phyloP scores from a whole-genome alignment of 352 stramenopile genomes.

The Pythium phragmiticola region DNA sequence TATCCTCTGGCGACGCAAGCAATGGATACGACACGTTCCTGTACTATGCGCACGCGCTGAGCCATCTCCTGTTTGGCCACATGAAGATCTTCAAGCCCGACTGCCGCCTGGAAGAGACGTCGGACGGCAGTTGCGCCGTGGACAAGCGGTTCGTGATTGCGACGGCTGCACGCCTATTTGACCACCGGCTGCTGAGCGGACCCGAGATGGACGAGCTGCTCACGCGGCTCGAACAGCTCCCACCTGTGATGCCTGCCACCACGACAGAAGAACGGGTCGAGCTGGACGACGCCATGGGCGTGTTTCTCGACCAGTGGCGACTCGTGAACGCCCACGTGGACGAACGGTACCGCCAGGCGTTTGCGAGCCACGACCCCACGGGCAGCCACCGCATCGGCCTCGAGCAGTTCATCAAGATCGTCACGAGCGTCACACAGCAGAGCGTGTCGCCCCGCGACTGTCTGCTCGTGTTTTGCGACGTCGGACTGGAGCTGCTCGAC shows the following conservation, averaged over 20 bases:
- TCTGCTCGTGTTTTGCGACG: conserved; percentile 63
- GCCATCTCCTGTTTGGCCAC: conserved; percentile 60
- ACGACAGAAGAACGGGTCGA: conserved; percentile 31
- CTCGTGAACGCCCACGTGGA: conserved; percentile 46
- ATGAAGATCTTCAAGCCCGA: conserved; percentile 69
- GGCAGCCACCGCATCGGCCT: conserved; percentile 54
- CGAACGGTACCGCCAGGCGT: conserved; percentile 56
- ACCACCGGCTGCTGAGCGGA: conserved; percentile 37
- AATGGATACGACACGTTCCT: conserved; percentile 61
- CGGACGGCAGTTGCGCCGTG: conserved; percentile 51
- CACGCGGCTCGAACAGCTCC: conserved; percentile 35
- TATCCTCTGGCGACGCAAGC: too few species aligned
- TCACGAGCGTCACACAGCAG: conserved; percentile 54
- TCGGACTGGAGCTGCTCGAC: conserved; percentile 58
- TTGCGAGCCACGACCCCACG: conserved; percentile 36
- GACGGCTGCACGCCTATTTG: conserved; percentile 44
- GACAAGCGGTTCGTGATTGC: conserved; percentile 29
- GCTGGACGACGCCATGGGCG: conserved; percentile 61
- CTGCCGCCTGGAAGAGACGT: conserved; percentile 53
- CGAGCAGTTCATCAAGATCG: conserved; percentile 73
- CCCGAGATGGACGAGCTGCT: conserved; percentile 36
- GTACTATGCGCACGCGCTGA: conserved; percentile 66
- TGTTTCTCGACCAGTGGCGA: conserved; percentile 61
- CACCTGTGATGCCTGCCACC: conserved; percentile 1
- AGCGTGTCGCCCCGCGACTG: conserved; percentile 51